phyloP scores from a whole-genome alignment of 108 stramenopile species.

The Fragilaria crotonensis region DNA sequence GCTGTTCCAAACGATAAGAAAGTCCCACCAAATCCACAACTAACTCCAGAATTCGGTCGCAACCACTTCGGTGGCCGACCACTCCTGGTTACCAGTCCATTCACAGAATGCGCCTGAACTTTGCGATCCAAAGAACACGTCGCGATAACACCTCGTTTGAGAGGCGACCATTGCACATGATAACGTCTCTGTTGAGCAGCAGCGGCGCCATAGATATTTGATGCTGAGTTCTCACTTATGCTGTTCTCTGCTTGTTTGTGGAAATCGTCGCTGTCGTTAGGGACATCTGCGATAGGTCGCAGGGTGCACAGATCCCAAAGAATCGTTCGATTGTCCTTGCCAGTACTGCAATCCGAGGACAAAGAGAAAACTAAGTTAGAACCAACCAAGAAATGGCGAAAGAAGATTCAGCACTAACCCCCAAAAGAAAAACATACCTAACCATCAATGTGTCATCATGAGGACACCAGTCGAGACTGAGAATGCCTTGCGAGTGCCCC shows the following conservation, averaged over 20 bases:
- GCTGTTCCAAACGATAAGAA: slow-evolving; percentile 61
- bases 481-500: slow-evolving; percentile 87
- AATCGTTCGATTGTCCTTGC: slow-evolving; percentile 93
- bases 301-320: slow-evolving; percentile 91
- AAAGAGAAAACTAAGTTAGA: slow-evolving; percentile 10
- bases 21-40: slow-evolving; percentile 89
- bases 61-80: slow-evolving; percentile 96
- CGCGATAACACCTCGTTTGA: slow-evolving; percentile 78
- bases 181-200: slow-evolving; percentile 71
- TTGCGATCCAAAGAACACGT: slow-evolving; percentile 94
- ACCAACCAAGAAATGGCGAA: not conserved
- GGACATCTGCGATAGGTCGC: slow-evolving; percentile 85
- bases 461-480: slow-evolving; percentile 94
- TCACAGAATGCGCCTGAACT: slow-evolving; percentile 89
- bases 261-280: slow-evolving; percentile 32
- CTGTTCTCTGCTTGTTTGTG: not conserved
- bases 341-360: slow-evolving; percentile 34
- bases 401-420: not conserved
- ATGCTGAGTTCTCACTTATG: slow-evolving; percentile 3
- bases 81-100: slow-evolving; percentile 44
- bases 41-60: slow-evolving; percentile 73
- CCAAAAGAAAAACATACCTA: slow-evolving; percentile 35
- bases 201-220: slow-evolving; percentile 42
- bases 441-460: slow-evolving; percentile 79
- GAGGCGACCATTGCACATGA: slow-evolving; percentile 87